Evolutionary conservation across 345 rosid genomes (phyloP).

Genomic region (Eucalyptus cloeziana): DNA sequence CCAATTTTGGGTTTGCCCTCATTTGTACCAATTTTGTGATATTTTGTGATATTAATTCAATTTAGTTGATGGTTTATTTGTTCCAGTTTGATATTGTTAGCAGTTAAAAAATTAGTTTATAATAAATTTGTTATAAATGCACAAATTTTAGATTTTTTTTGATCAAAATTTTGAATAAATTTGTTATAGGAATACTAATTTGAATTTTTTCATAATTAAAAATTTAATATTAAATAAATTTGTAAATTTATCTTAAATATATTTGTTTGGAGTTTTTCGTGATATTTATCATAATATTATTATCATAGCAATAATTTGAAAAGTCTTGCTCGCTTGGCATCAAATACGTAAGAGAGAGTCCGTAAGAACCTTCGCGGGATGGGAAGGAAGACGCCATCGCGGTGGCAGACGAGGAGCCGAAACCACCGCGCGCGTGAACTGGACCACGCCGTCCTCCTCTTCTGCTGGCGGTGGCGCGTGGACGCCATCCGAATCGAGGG

Average conservation of each 20-base stretch:
- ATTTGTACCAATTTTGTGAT: fast-evolving
- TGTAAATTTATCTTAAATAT: too few relatives aligned
- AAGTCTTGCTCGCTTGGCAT: background rate
- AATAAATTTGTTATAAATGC: fast-evolving
- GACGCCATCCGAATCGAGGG: background rate
- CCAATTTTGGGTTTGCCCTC: too few relatives aligned
- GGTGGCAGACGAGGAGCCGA: background rate
- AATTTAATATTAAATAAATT: too few relatives aligned
- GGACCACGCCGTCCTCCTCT: background rate
- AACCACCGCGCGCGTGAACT: background rate
- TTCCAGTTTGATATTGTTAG: too few relatives aligned
- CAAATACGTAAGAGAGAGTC: background rate
- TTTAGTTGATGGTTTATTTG: fast-evolving
- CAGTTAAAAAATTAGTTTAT: fast-evolving
- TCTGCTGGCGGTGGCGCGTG: background rate
- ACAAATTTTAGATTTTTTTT: fast-evolving
- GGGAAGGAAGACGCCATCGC: background rate
- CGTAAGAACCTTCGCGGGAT: background rate
- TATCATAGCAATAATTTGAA: background rate
- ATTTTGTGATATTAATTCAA: too few relatives aligned
- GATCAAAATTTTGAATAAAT: too few relatives aligned
- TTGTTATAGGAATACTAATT: too few relatives aligned
- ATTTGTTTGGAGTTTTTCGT: fast-evolving
- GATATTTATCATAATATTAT: background rate
- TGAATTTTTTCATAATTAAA: fast-evolving